Conservation (phyloP, 2,329 filamentous ascomycete species). For the Sclerotinia subarctica region DNA sequence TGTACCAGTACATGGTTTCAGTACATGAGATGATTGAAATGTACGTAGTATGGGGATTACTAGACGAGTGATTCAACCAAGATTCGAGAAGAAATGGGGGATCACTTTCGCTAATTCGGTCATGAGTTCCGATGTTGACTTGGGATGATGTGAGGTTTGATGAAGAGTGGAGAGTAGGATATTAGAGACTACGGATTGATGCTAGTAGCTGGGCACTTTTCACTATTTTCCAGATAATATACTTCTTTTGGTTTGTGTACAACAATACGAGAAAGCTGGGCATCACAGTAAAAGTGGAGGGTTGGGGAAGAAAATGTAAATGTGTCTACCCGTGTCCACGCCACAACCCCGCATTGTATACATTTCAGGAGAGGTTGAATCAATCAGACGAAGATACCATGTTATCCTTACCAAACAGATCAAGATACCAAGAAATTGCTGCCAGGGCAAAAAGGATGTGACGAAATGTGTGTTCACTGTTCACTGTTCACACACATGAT, state of each 20-base stretch:
- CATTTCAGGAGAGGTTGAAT: neutral
- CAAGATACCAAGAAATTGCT: neutral
- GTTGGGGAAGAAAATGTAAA: neutral
- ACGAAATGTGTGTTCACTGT: neutral
- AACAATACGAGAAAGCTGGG: neutral
- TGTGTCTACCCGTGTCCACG: neutral
- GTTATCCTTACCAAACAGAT: neutral
- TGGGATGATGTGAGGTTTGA: neutral
- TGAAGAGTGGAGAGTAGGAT: conserved; percentile 6
- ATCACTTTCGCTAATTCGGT: conserved; percentile 13
- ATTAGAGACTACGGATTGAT: neutral
- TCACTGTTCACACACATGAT: neutral
- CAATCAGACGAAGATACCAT: neutral
- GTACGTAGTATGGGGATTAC: neutral
- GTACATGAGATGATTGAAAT: neutral
- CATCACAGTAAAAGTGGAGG: neutral
- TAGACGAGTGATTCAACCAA: neutral
- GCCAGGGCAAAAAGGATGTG: neutral
- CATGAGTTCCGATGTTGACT: neutral
- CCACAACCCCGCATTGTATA: conserved; percentile 4
- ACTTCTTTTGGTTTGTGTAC: neutral
- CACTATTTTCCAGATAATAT: neutral
- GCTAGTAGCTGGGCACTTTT: neutral
- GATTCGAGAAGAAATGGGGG: neutral
- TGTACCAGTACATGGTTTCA: neutral